Base-by-base conservation (phyloP, 1,284 basidiomycete species). In the Ustilago loliicola region DNA sequence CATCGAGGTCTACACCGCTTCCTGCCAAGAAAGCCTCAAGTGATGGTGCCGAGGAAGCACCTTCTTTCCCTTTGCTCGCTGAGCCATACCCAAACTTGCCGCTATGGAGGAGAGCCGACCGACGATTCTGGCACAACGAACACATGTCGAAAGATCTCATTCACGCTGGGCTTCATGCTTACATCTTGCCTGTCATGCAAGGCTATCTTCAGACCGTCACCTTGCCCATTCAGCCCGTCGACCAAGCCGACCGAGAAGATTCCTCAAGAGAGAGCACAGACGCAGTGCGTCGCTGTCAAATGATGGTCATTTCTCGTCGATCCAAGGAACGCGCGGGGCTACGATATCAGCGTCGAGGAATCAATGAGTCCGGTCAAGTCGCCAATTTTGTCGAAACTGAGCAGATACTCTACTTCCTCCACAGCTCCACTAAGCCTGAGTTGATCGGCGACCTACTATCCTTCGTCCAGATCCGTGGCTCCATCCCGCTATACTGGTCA, bases 341-440 rank as follows among this genome's bases (percentile, higher is more conserved):
- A 29, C 91, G 96, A 27, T 99, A 98, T 88, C 96, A 98, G 83
- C 96, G 96, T 5, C 91, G 96, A 70, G 96, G 96, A 0, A 93
- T 99, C 36, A 97, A 99, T 85, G 97, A 99, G 85, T 94, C 97
- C 80, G 96, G 97, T 29, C 93, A 97, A 85, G 94, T 93, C 27
- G 97, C 97, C 56, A 98, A 99, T 85, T 98, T 97, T 87, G 96
- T 97, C 32, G 96, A 96, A 92, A 96, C 96, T 7, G 96, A 99
- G 88, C 93, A 93, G 0, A 89, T 98, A 51, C 91, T 98, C 82
- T 78, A 65, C 34, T 61, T 76, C n/a, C 55, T 76, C 0, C 73
- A 65, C 47, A 30, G 3, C 63, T 25, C 53, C 1, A 27, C 50
- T 3, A 19, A 45, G n/a, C 11, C 42, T n/a, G n/a, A 21, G n/a